phyloP scores from a whole-genome alignment of 2,329 filamentous ascomycete species.

The Purpureocillium takamizusanense region DNA sequence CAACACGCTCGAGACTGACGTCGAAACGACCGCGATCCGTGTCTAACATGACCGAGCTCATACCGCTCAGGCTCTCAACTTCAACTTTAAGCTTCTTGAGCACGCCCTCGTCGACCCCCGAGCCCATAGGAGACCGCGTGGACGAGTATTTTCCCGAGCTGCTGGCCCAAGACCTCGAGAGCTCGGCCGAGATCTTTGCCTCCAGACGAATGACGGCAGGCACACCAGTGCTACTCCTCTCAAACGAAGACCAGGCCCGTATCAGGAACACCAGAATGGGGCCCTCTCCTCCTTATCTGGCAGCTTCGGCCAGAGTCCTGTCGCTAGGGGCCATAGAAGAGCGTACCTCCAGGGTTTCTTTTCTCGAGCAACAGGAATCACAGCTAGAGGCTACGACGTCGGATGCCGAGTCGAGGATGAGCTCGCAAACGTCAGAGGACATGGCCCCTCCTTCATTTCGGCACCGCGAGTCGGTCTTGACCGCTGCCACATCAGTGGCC shows the following conservation, averaged over 20 bases:
- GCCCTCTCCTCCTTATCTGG: slow-evolving; percentile 17
- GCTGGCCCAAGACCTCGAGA: slow-evolving; percentile 44
- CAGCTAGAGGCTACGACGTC: slow-evolving; percentile 16
- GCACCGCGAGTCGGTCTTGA: slow-evolving; percentile 24
- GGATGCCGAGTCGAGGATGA: slow-evolving; percentile 22
- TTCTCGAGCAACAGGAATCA: slow-evolving; percentile 16
- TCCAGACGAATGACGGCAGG: slow-evolving; percentile 45
- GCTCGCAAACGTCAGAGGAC: slow-evolving; percentile 20
- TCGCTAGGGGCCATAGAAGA: slow-evolving; percentile 26
- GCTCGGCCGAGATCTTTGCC: slow-evolving; percentile 36
- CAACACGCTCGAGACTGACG: no score
- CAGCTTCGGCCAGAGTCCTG: slow-evolving; percentile 18
- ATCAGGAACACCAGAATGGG: slow-evolving; percentile 6
- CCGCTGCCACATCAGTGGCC: slow-evolving; percentile 25
- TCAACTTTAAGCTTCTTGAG: slow-evolving; percentile 14
- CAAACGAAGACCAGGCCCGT: slow-evolving; percentile 16
- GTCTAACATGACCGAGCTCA: slow-evolving; percentile 28
- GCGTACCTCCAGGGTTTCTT: slow-evolving; percentile 23
- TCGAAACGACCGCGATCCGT: slow-evolving; percentile 15
- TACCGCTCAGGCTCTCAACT: slow-evolving; percentile 25
- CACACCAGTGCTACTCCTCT: slow-evolving; percentile 28
- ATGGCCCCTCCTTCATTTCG: slow-evolving; percentile 22
- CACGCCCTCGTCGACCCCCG: slow-evolving; percentile 12
- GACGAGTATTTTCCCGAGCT: slow-evolving; percentile 45
- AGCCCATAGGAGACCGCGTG: slow-evolving; percentile 17